Evolutionary conservation across 148 eudicot species (phyloP).

Genomic region (Simmondsia chinensis): DNA sequence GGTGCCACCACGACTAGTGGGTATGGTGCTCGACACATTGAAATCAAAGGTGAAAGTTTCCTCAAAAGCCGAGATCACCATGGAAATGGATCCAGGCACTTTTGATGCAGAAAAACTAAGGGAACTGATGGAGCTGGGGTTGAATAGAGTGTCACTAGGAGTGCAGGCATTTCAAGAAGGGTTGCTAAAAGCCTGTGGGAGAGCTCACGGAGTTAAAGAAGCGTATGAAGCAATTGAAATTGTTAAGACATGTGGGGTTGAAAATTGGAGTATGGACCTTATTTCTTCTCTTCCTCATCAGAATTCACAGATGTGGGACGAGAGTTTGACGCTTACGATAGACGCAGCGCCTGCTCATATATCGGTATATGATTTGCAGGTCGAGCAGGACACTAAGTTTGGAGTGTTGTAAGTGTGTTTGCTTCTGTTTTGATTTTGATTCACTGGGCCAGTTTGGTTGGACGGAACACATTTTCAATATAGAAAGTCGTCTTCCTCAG

Average conservation of each 20-base stretch:
- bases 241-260: constrained; percentile 55
- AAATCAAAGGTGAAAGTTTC: constrained; percentile 47
- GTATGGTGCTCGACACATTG: constrained; percentile 43
- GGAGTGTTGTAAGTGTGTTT: constrained; percentile 55
- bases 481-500: too few relatives aligned
- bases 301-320: constrained; percentile 81
- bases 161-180: constrained; percentile 93
- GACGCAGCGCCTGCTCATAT: constrained; percentile 68
- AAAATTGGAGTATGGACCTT: constrained; percentile 91
- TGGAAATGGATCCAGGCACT: constrained; percentile 98
- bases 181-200: constrained; percentile 79
- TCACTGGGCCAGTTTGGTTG: too few relatives aligned
- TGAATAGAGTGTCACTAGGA: constrained; percentile 90
- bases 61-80: constrained; percentile 65
- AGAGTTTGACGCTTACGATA: constrained; percentile 59
- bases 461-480: too few relatives aligned
- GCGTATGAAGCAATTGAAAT: constrained; percentile 68
- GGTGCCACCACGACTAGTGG: constrained; percentile 72
- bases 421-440: not conserved
- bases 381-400: constrained; percentile 84
- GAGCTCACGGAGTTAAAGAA: constrained; percentile 80
- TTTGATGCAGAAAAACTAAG: constrained; percentile 49
- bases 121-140: constrained; percentile 56
- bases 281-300: constrained; percentile 95
- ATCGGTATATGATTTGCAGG: constrained; percentile 92